Base-by-base conservation (phyloP, 2,329 filamentous ascomycete species). In the Pseudovirgaria hyperparasitica region DNA sequence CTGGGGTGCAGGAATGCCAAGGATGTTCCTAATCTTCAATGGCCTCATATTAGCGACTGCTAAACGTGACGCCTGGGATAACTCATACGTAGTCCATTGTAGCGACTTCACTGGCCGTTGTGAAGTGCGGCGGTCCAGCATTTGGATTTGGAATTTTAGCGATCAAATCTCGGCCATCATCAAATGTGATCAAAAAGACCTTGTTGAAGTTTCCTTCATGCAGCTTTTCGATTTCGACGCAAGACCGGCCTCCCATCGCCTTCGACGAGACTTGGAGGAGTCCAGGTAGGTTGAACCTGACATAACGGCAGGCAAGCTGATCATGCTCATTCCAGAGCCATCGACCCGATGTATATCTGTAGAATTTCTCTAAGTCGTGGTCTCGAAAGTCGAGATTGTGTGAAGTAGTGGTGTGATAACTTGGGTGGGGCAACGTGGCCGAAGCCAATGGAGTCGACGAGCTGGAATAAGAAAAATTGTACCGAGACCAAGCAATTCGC, bases 171-270 rank as follows among this genome's bases (percentile, higher is more conserved):
- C 26, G 32, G 23, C 39, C 39, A 22, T 48, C 39, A 26, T 48
- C 35, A 40, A 47, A 46, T 2, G 35, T 21, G 14, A 55, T 33
- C 4, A 48, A 29, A 25, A 57, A 52, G n/a, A 47, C 48, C 30
- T 57, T 57, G 37, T 50, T 57, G 33, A 43, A 56, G 18, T 42
- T 42, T 21, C 53, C 53, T 41, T 58, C 51, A 6, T 39, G 46
- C 8, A 56, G 27, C 33, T 58, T 57, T 6, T 36, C 25, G 28
- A 36, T 19, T 24, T 37, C 30, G 19, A 37, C 26, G 28, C 35
- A 40, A 26, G 29, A 31, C 19, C 33, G 25, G 23, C 33, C 37
- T 28, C 29, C 34, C 4, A 36, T 34, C 16, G 27, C 32, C 35
- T 37, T 25, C 24, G 35, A 30, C 23, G 35, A 34, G 16, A 37